Base-by-base conservation (phyloP, 2,329 filamentous ascomycete species). In the Zymoseptoria passerinii region DNA sequence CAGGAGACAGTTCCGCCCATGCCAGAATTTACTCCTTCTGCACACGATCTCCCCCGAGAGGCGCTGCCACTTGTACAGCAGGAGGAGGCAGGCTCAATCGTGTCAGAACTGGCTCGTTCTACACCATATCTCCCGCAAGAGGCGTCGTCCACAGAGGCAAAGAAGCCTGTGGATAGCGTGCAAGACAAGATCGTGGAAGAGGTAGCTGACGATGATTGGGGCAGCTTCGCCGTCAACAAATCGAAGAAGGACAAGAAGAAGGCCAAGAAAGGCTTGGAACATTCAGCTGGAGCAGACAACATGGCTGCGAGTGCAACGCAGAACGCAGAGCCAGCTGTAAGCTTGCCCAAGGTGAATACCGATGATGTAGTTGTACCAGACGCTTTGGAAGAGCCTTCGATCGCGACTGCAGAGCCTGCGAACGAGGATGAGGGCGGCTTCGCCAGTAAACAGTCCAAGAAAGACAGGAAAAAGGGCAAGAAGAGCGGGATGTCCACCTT, bases 391-490 rank as follows among this genome's bases (percentile, higher is more conserved):
- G 16, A 49, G 5, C 50, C 55, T 19, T n/a, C 50, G 4, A 23
- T 56, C 16, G 57, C 66, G 50, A 28, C 35, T 10, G 52, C 50
- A 23, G 59, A 58, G 13, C 55, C 56, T 19, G 52, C 60, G 28
- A 60, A 65, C 18, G 63, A 66, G 13, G 60, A 64, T 7, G 66
- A 59, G 59, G 53, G 61, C 8, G 52, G 53, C 23, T 58, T 64
- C n/a, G 62, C 64, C 1, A 54, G 57, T 28, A 73, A 73, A 61
- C 67, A 67, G 59, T 70, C 72, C 35, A 76, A 77, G 66, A 77
- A 76, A 52, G 72, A 74, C 23, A 76, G 76, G 65, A 75, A 75
- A 53, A 77, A 77, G 60, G 68, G 66, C 2, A 68, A 64, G 60
- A 67, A 66, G 48, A 61, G 58, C 51, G 62, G 60, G 8, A 40